A percentile compares a stretch with the other conserved stretches of the same genome.
Conservation (phyloP, 306 rosid genomes). For the Benincasa hispida region DNA sequence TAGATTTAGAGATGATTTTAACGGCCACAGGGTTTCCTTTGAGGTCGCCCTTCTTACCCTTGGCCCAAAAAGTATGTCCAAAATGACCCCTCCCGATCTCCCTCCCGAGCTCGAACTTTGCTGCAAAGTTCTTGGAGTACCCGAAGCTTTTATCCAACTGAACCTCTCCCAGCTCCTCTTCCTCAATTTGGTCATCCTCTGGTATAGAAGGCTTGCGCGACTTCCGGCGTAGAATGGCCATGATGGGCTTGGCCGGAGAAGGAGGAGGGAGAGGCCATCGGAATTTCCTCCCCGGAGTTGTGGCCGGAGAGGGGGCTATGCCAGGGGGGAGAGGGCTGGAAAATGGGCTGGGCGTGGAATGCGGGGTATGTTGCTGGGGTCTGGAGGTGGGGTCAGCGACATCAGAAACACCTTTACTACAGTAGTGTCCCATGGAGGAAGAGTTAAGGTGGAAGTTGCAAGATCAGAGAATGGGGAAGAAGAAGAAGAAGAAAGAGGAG, state of each 20-base stretch:
- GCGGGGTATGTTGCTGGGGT: neutral
- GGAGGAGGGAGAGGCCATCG: slow-evolving; percentile 95
- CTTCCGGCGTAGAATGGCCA: slow-evolving; percentile 52
- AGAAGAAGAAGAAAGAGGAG: neutral
- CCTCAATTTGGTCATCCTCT: slow-evolving; percentile 50
- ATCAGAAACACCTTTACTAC: slow-evolving; percentile 1
- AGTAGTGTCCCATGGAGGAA: neutral
- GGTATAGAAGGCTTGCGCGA: slow-evolving; percentile 73
- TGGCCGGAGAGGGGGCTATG: slow-evolving; percentile 84
- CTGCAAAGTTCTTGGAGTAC: slow-evolving; percentile 67
- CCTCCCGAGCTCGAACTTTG: slow-evolving; percentile 72
- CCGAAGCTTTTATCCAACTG: slow-evolving; percentile 82
- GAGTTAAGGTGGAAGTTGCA: neutral
- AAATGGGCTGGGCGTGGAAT: neutral
- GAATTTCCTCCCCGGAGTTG: slow-evolving; percentile 65
- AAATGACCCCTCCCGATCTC: slow-evolving; percentile 98
- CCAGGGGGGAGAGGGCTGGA: slow-evolving; percentile 71
- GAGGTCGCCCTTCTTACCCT: slow-evolving; percentile 74
- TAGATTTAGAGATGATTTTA: slow-evolving; percentile 84
- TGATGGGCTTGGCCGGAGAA: slow-evolving; percentile 95
- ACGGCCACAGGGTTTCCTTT: slow-evolving; percentile 85
- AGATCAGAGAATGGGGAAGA: neutral
- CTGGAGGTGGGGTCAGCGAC: neutral
- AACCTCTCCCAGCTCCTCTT: slow-evolving; percentile 44
- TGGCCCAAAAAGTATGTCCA: slow-evolving; percentile 92